Percentiles rank a stretch among this genome's conserved stretches.
Evolutionary conservation across 1,284 basidiomycete genomes (phyloP).

Genomic region (Boletus semigastroideus): DNA sequence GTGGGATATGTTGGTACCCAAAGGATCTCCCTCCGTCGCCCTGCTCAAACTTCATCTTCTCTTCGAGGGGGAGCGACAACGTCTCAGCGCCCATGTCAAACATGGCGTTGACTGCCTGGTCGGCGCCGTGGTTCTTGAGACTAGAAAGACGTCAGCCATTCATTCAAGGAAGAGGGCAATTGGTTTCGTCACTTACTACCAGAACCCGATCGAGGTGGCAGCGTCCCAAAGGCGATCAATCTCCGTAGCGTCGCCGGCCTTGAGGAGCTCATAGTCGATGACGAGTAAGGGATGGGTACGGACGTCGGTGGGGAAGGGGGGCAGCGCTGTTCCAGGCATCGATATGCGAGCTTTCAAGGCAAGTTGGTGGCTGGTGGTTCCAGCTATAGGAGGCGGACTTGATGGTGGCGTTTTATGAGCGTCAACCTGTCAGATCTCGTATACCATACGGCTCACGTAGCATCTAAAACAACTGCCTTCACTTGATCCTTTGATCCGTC

Average conservation of each 20-base stretch:
- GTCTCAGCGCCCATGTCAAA: slow-evolving; percentile 60
- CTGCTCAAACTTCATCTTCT: slow-evolving; percentile 66
- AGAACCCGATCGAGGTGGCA: slow-evolving; percentile 51
- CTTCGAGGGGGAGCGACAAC: slow-evolving; percentile 56
- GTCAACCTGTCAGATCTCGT: too few relatives aligned
- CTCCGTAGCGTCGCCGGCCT: slow-evolving; percentile 38
- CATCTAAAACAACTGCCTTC: too few relatives aligned
- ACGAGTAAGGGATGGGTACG: slow-evolving; percentile 51
- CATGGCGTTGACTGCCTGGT: slow-evolving; percentile 53
- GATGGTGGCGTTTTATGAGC: too few relatives aligned
- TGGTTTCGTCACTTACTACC: slow-evolving; percentile 45
- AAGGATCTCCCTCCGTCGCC: slow-evolving; percentile 62
- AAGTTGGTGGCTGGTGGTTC: too few relatives aligned
- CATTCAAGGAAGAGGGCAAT: not conserved
- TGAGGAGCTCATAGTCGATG: slow-evolving; percentile 49
- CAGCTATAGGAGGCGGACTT: too few relatives aligned
- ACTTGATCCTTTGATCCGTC: too few relatives aligned
- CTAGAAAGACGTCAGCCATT: slow-evolving; percentile 30
- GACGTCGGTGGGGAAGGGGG: slow-evolving; percentile 50
- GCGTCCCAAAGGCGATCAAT: slow-evolving; percentile 50
- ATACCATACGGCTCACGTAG: too few relatives aligned
- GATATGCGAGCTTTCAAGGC: too few relatives aligned
- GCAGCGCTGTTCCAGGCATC: slow-evolving; percentile 16
- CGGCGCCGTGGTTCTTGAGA: slow-evolving; percentile 61
- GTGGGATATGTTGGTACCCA: slow-evolving; percentile 39